Evolutionary conservation across 352 stramenopile species (phyloP), one percentile per base, ranked within the genome.

Genomic region (Phytophthora agathidicida): DNA sequence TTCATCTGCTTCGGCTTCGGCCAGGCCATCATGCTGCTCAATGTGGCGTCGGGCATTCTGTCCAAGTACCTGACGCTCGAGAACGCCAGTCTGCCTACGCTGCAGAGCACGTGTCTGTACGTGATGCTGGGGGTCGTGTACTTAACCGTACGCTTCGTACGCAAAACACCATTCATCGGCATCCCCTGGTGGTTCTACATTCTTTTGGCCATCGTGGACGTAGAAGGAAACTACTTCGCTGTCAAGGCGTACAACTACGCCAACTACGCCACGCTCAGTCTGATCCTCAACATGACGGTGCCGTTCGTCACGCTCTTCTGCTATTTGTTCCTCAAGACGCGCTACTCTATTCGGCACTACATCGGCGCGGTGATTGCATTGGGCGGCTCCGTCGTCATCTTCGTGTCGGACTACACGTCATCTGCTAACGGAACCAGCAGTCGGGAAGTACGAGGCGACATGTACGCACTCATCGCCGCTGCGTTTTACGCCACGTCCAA

Each of bases 221-320:
- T 88, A 31, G 75, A 90, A 56, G 80, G 61, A 64, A 88, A 90
- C 74, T 88, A 84, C 71, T 90, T 84, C 41, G 68, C 71, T 17
- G 75, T 90, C 61, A 86, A 88, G 60, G 77, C 77, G 11, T 87
- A 83, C 73, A 84, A 84, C 56, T 85, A 83, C 68, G 73, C 75
- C 60, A 88, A 88, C 65, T 88, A 85, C 63, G 75, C 79, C 7
- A 83, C 77, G 28, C 74, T 84, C 27, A 79, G 75, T 13, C 67
- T 88, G 51, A 71, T 90, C 42, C 64, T 90, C 30, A 87, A 90
- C 66, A 73, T 83, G 59, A 88, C 80, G 14, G 74, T 90, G 54
- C 77, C 77, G 14, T 86, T 90, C 60, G 75, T 80, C 19, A 88
- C 73, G 52, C 49, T 88, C 58, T 77, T 89, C 62, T 85, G 75